Base-by-base conservation (phyloP, 148 eudicot genomes). In the Simmondsia chinensis region DNA sequence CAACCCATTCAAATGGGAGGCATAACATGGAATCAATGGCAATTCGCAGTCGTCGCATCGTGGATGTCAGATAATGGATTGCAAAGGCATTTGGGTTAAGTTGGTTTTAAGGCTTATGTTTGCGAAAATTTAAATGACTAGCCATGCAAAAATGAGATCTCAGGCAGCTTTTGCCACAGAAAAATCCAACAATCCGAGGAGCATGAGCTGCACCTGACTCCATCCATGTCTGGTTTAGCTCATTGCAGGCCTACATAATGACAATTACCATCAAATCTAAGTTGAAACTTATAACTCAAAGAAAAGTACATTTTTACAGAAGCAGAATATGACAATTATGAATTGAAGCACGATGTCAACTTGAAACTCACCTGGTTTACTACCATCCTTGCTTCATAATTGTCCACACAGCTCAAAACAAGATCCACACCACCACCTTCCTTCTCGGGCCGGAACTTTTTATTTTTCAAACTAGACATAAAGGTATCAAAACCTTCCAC, bases 331-430 rank as follows among this genome's bases (percentile, higher is more conserved):
- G 11, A 16, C 26, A 6, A 10, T 3, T 5, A 35, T 7, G 13
- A 5, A 25, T n/a, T 14, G 33, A 21, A n/a, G n/a, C n/a, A n/a
- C n/a, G n/a, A 53, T 16, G 4, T 37, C 18, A 11, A 20, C 15
- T 17, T 48, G 29, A 41, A 36, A 21, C 52, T 44, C 27, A 91
- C 95, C 99, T 85, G 99, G 72, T 91, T 91, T 53, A 91, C 95
- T 32, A 85, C 99, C 99, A 91, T 91, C 64, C 99, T 82, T 50
- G 99, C 99, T 73, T 91, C 99, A 57, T 91, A 85, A 66, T 91
- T 91, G 72, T 91, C 95, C 14, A 91, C 95, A 53, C 99, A 91
- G 60, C 99, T 91, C 53, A 91, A 65, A 33, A 91, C 99, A 58
- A 91, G 99, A 61, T 91, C 99, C 43, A 91, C 95, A 22, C 99